A percentile compares a stretch with the other conserved stretches of the same genome.
These are phyloP conservation scores for Populus euphratica DNA, from an alignment of 345 rosid species.

Conservation along the genomic window DNA sequence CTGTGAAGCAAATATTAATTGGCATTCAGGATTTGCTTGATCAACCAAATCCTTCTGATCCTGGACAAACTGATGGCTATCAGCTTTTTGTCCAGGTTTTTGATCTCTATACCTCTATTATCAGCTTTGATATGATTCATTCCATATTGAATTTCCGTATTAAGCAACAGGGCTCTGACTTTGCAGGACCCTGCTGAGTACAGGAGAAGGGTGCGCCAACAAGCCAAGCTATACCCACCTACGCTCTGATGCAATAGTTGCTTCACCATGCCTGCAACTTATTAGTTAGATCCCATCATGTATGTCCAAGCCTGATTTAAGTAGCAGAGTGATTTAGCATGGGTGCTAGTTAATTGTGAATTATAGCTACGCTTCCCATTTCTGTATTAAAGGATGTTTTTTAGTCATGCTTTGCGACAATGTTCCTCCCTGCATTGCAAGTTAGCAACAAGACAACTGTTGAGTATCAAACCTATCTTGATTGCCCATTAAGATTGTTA, in stretches of 20 bases:
- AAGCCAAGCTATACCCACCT: slow-evolving; percentile 73
- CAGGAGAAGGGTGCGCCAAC: slow-evolving; percentile 69
- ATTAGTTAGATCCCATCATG: background rate
- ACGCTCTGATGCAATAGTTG: background rate
- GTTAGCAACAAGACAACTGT: background rate
- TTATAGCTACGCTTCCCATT: background rate
- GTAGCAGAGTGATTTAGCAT: background rate
- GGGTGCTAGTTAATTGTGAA: background rate
- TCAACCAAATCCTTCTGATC: slow-evolving; percentile 2
- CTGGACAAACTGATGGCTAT: slow-evolving; percentile 8
- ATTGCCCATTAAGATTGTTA: background rate
- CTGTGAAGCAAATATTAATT: slow-evolving; percentile 3
- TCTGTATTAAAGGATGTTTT: background rate
- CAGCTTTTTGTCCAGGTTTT: slow-evolving; percentile 3
- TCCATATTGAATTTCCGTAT: background rate
- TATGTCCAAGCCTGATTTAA: background rate
- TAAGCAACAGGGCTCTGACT: background rate
- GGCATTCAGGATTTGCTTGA: slow-evolving; percentile 12
- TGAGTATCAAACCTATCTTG: background rate
- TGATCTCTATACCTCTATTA: background rate
- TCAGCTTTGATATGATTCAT: background rate
- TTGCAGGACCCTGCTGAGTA: slow-evolving; percentile 69
- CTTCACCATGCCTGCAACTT: background rate
- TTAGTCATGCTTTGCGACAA: background rate
- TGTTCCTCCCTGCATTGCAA: background rate